Base-by-base conservation (phyloP, 208 protist species). In the Trypanosoma congolense region DNA sequence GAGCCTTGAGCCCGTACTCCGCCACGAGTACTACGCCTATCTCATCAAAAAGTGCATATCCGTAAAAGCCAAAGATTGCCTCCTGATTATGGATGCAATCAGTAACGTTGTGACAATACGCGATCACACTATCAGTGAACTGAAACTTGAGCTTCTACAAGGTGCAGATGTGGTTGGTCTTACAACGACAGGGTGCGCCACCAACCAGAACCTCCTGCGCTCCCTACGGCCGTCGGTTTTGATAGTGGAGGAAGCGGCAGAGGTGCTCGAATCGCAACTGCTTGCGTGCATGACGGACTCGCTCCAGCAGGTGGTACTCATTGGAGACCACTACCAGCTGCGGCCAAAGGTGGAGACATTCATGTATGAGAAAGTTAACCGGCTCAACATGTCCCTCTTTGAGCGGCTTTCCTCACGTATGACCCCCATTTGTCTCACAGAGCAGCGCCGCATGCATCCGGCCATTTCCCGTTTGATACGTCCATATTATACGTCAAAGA, bases 321-420 rank as follows among this genome's bases (percentile, higher is more conserved):
- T 96, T 65, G 91, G 91, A 4, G 91, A 96, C 54, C 91, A 96
- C 79, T 92, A 77, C 50, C 91, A 96, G 70, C 72, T 96, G n/a
- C 80, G 91, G 62, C 91, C 91, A 16, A 93, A 91, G 67, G 85
- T 96, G 22, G 83, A 96, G 41, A 95, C 87, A 21, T 92, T 92
- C 61, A 28, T 73, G 25, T 95, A 94, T 58, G 91, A 93, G 46
- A 90, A 85, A 59, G 24, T 89, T 18, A 92, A 93, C 60, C 69
- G 78, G 36, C 51, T 96, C 21, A 93, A 95, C 61, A 61, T 95
- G 24, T 95, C 88, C 29, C 67, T 96, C 24, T 96, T 96, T 41
- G 88, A 96, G 83, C 75, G 91, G 14, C 69, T 96, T 22, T 80
- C 86, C 18, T 54, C 42, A 21, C 54, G 45, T 21, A 56, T 72